Evolutionary conservation across 78 protist species (phyloP), one percentile per base, ranked within the genome.

Genomic region (Reticulomyxa filosa): DNA sequence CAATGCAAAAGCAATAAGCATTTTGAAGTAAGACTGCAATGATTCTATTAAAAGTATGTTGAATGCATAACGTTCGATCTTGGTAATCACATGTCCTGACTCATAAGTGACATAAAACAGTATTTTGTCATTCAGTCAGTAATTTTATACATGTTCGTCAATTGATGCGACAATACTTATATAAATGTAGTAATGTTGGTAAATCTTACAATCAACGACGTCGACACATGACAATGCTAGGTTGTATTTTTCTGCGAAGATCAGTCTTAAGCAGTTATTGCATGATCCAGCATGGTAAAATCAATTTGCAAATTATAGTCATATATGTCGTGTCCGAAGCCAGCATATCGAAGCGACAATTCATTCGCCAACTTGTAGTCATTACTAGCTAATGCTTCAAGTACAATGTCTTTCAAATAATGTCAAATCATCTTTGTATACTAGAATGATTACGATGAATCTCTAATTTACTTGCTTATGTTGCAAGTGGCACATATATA

Each of bases 381-480:
- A 20, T 20, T 17, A 42, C 67, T n/a, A 10, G 92, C 92, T 22
- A 81, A 70, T 11, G 25, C 75, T 2, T 53, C 38, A 35, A 91
- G 76, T 29, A 67, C 77, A 20, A 92, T 88, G 27, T 84, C 48
- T n/a, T 61, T 34, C 52, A 88, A 84, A 72, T 84, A 88, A 26
- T 50, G 72, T 38, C 32, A 65, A 89, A 79, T 78, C 56, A 85
- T 56, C 30, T 69, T 20, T 67, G 63, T 84, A 87, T 42, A 86
- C 62, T 91, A 92, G 92, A 88, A 88, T 17, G 86, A 38, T 4
- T 91, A 88, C n/a, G 89, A 79, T 52, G 95, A 86, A 23, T 90
- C 94, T 2, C 94, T 91, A 33, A 88, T 83, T 7, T 88, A 90
- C 34, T 90, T 91, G 48, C 94, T 91, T 91, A 88, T 88, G 79